Evolutionary conservation across 108 stramenopile genomes (phyloP).

Genomic region (Skeletonema potamos): DNA sequence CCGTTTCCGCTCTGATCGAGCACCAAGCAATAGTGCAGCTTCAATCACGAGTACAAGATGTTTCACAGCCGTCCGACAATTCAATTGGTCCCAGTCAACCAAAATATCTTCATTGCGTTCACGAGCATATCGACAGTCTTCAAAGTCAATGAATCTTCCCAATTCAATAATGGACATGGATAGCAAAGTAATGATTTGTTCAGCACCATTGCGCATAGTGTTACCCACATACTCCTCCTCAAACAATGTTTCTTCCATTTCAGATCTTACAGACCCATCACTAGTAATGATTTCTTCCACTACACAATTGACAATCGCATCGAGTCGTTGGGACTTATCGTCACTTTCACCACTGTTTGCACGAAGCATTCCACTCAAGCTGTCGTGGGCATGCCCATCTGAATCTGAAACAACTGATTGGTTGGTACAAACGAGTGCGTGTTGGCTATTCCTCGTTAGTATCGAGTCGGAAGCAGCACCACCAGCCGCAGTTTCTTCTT

Average conservation of each 20-base stretch:
- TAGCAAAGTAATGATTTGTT: conserved; percentile 51
- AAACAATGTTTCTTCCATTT: conserved; percentile 19
- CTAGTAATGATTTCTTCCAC: conserved; percentile 29
- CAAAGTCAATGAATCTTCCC: conserved; percentile 60
- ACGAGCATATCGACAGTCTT: conserved; percentile 47
- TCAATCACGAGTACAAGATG: conserved; percentile 78
- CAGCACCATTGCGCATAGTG: conserved; percentile 24
- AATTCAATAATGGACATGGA: conserved; percentile 66
- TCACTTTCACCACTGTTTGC: not conserved
- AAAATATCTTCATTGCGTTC: conserved; percentile 40
- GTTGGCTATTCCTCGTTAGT: not conserved
- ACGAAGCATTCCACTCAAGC: not conserved
- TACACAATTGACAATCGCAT: conserved; percentile 11
- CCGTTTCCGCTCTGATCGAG: conserved; percentile 47
- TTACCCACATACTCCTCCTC: conserved; percentile 15
- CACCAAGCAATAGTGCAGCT: conserved; percentile 68
- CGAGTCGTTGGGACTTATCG: not conserved
- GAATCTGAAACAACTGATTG: not conserved
- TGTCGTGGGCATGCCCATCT: not conserved
- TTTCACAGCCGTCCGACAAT: conserved; percentile 59
- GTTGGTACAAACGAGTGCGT: not conserved
- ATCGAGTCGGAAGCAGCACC: not conserved
- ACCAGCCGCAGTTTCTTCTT: not conserved
- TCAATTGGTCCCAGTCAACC: conserved; percentile 69
- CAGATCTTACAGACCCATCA: conserved; percentile 38